Evolutionary conservation across 192 early-diverging fungal species (phyloP), one percentile per base, ranked within the genome.

Genomic region (Gonapodya sp.): DNA sequence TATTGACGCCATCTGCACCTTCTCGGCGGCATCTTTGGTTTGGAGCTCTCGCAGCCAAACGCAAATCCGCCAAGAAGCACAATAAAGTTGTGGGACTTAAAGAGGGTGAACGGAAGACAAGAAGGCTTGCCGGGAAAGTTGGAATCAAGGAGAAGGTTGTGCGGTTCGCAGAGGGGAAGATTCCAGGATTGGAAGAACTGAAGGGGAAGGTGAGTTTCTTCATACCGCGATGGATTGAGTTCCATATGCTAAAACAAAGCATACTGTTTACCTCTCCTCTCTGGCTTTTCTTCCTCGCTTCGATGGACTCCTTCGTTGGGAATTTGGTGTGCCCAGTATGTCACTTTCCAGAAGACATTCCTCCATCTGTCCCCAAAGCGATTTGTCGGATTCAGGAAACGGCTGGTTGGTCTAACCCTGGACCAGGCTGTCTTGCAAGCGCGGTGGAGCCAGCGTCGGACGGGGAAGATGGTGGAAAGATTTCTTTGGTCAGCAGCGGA

Each of bases 401-500:
- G 46, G 8, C 46, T 64, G 8, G 46, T 64, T 24, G 46, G 46
- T 64, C 46, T 64, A 8, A 64, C 46, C 8, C 46, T 64, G 8
- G 46, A 64, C 46, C 46, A 64, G 46, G 46, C 46, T 24, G 46
- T 64, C 46, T 64, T 64, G 46, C 46, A 64, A 64, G 46, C 46
- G 46, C 46, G 46, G 46, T 64, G 46, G 46, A 64, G 24, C 46
- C 46, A 64, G 46, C 46, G 46, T 8, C 46, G 46, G 46, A 64
- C 46, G 46, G 46, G 46, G 8, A 64, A 64, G 24, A 64, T 64
- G 46, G 46, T 64, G 8, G 46, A 64, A 64, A 64, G 24, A 24
- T 64, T 64, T 64, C 46, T 64, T 24, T 64, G 46, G 46, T 16
- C 8, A 16, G 46, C 46, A 64, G 46, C 46, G 8, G 8, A 64